Evolutionary conservation across 2,329 filamentous ascomycete species (phyloP), one percentile per base, ranked within the genome.

Genomic region (Colletotrichum spaethianum): DNA sequence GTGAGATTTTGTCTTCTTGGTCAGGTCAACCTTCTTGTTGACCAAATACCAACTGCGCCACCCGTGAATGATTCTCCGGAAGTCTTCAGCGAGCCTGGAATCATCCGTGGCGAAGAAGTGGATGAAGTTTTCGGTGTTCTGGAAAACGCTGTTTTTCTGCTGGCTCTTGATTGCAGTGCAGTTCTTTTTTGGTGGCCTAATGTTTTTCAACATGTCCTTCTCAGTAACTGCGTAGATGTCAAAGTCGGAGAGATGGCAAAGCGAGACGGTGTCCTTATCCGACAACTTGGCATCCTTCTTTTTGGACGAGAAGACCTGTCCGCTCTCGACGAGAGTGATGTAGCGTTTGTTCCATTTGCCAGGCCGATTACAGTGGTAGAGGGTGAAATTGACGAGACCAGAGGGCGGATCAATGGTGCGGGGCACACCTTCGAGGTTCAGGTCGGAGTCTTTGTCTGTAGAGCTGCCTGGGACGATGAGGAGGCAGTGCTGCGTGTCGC

Each of bases 1-100:
- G 14, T 79, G 78, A 77, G 76, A 69, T 60, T 75, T 77, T 60
- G 77, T 75, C 72, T 78, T 80, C 59, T 77, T 79, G 66, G 88
- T 87, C 23, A 91, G 73, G 61, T 83, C 80, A 6, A 83, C 90
- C 78, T 92, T 88, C 73, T 91, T 91, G 76, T 94, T 92, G 53
- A 94, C 93, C 9, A 98, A 83, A 78, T 98, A 98, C 94, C 95
- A 98, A 80, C 94, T 97, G 70, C 96, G 90, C 95, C 95, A 98
- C 48, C 84, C 84, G 73, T 98, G 94, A 1, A 97, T 87, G 31
- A 88, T 87, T 20, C 88, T 85, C 77, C 93, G 91, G 82, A 96
- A 98, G 18, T 85, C 83, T n/a, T 88, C 86, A 0, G 93, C 94
- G 1, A 91, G 81, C 1, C 84, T 80, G 6, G 87, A 84, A 76